These are phyloP conservation scores for Oxyria digyna DNA, from an alignment of 148 eudicot genomes.

Conservation along the genomic window DNA sequence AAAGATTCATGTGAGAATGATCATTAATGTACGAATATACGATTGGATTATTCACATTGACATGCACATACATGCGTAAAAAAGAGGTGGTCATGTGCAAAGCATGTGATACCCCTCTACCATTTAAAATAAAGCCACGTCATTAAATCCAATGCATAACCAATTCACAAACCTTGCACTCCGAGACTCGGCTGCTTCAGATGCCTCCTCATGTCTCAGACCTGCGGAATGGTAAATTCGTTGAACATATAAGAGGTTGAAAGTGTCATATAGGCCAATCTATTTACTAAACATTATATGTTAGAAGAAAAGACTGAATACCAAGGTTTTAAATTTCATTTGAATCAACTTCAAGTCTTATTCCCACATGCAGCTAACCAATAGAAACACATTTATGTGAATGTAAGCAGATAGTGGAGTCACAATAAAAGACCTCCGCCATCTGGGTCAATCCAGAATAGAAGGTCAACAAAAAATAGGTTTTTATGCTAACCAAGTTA, in stretches of 20 bases:
- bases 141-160: neutral
- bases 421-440: neutral
- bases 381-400: neutral
- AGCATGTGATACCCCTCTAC: no score
- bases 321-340: neutral
- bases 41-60: no score
- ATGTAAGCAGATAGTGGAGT: neutral
- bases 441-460: neutral
- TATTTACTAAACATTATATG: neutral
- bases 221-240: conserved; percentile 20
- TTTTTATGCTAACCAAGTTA: neutral
- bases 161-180: conserved; percentile 26
- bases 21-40: neutral
- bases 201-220: conserved; percentile 24
- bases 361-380: neutral
- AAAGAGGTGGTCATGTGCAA: no score
- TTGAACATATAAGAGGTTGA: neutral
- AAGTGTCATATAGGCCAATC: neutral
- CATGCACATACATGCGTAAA: no score
- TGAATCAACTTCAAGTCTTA: neutral
- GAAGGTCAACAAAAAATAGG: neutral
- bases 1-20: no score
- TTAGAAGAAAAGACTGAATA: neutral
- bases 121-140: neutral
- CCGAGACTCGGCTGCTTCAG: conserved; percentile 18